Conservation (phyloP, 345 rosid genomes). For the Hibiscus syriacus region DNA sequence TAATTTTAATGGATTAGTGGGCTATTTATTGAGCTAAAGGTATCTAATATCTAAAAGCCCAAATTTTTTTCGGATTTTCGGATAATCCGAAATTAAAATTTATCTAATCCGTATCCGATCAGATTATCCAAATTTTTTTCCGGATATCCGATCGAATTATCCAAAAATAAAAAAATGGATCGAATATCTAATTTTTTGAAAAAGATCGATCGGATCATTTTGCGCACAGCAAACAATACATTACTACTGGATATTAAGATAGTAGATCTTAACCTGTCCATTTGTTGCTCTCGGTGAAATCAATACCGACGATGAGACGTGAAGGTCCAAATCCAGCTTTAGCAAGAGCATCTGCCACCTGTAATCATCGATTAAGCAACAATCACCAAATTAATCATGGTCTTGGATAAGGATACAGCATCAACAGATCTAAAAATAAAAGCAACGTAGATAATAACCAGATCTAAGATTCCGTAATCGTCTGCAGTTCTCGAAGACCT, state of each 20-base stretch:
- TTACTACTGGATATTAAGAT: constrained; percentile 10
- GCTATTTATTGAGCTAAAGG: too few species aligned
- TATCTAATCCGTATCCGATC: too few species aligned
- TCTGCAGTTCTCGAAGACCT: constrained; percentile 73
- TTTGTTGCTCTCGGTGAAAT: constrained; percentile 95
- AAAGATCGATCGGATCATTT: too few species aligned
- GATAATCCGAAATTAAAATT: too few species aligned
- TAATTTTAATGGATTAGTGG: too few species aligned
- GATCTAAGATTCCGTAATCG: constrained; percentile 63
- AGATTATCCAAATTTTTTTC: too few species aligned
- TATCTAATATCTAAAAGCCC: too few species aligned
- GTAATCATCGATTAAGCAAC: constrained; percentile 4
- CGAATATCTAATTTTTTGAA: too few species aligned
- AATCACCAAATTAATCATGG: neutral
- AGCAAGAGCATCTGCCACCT: constrained; percentile 89
- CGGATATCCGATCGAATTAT: too few species aligned
- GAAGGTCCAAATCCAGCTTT: constrained; percentile 89
- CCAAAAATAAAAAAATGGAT: too few species aligned
- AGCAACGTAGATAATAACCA: constrained; percentile 33
- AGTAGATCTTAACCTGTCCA: constrained; percentile 73
- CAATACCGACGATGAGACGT: constrained; percentile 90
- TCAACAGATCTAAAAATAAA: neutral
- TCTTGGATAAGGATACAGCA: neutral
- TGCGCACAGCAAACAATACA: too few species aligned
- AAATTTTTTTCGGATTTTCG: too few species aligned